Conservation (phyloP, 331 rosid species). For the Malus hybrid region DNA sequence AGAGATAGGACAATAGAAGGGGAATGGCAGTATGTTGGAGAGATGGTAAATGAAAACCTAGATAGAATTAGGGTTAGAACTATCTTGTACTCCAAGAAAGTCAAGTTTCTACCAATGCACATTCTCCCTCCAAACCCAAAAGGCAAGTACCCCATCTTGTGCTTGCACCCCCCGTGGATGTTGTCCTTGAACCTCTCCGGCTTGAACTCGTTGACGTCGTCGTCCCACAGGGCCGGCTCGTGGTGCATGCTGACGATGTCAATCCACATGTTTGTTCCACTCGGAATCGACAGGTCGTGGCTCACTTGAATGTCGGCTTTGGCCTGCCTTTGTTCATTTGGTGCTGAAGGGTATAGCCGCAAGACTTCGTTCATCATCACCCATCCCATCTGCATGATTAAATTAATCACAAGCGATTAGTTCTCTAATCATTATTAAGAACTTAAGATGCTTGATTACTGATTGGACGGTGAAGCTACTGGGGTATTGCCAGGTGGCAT, state of each 20-base stretch:
- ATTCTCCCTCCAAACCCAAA: constrained; percentile 87
- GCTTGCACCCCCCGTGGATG: constrained; percentile 56
- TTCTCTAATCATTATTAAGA: too few species aligned
- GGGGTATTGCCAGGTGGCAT: neutral
- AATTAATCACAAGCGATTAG: neutral
- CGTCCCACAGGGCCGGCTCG: constrained; percentile 57
- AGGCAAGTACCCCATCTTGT: constrained; percentile 80
- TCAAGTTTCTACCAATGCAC: constrained; percentile 76
- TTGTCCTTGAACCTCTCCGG: constrained; percentile 71
- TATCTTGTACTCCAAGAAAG: constrained; percentile 70
- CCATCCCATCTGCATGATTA: constrained; percentile 75
- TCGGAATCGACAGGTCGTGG: constrained; percentile 34
- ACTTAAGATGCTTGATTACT: too few species aligned
- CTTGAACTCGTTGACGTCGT: constrained; percentile 55
- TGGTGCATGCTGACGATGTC: constrained; percentile 74
- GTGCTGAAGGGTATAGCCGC: constrained; percentile 78
- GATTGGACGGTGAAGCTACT: neutral
- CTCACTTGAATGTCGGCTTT: constrained; percentile 52
- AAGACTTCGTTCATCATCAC: constrained; percentile 67
- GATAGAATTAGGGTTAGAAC: constrained; percentile 17
- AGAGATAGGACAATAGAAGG: constrained; percentile 63
- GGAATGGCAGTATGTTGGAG: too few species aligned
- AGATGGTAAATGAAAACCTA: constrained; percentile 51
- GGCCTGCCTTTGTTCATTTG: constrained; percentile 82
- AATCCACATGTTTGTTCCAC: constrained; percentile 82